Conservation (phyloP, 495 filamentous ascomycete species). For the Sordaria brevicollis region DNA sequence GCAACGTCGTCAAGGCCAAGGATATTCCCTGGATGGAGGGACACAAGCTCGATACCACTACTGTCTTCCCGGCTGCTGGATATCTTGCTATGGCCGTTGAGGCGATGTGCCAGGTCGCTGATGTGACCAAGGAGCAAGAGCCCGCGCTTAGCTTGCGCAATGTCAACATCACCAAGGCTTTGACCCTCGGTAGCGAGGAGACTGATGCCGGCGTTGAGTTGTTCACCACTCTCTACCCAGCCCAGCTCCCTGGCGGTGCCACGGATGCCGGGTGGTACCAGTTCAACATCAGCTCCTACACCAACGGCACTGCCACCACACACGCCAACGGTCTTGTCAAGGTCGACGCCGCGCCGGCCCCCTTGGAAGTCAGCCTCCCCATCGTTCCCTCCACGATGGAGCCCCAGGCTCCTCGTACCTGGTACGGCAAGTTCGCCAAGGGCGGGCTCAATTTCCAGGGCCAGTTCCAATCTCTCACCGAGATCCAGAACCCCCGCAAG, state of each 20-base stretch:
- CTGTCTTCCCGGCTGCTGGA: conserved; percentile 46
- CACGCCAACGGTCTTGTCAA: conserved; percentile 20
- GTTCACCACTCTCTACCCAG: neutral
- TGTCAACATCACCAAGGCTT: conserved; percentile 24
- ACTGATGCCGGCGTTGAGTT: conserved; percentile 24
- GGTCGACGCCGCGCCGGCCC: conserved; percentile 7
- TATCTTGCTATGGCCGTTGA: conserved; percentile 47
- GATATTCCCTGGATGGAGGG: conserved; percentile 41
- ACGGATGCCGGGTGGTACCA: conserved; percentile 16
- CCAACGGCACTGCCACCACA: conserved; percentile 22
- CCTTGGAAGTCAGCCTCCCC: neutral
- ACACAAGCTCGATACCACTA: conserved; percentile 26
- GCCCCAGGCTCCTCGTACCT: conserved; percentile 15
- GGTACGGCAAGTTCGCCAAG: conserved; percentile 17
- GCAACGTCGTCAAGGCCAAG: conserved; percentile 28
- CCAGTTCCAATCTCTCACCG: conserved; percentile 17
- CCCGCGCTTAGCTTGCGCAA: conserved; percentile 7
- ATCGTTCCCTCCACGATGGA: conserved; percentile 5
- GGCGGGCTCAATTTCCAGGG: conserved; percentile 17
- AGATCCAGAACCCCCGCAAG: conserved; percentile 4
- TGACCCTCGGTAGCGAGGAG: conserved; percentile 18
- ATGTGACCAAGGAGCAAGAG: neutral
- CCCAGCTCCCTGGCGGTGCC: conserved; percentile 4
- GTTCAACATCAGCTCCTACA: conserved; percentile 14
- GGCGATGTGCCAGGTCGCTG: conserved; percentile 18